These are phyloP conservation scores for Lentinula raphanica DNA, from an alignment of 768 basidiomycete species.

Conservation along the genomic window DNA sequence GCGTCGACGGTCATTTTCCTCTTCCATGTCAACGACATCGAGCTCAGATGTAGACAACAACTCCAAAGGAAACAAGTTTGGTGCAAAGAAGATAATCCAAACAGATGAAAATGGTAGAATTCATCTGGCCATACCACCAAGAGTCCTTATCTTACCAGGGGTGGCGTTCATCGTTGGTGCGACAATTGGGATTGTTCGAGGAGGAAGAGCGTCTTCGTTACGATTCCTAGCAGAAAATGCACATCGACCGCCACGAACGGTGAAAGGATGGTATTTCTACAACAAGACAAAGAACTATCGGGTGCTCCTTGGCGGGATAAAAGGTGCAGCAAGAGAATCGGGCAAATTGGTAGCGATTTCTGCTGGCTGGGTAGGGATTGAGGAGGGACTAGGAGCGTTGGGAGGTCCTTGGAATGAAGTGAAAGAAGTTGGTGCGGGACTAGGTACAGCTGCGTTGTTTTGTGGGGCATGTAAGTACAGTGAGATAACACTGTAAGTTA, in stretches of 20 bases:
- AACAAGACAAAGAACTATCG: slow-evolving; percentile 94
- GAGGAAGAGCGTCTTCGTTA: slow-evolving; percentile 63
- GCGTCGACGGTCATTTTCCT: too few relatives aligned
- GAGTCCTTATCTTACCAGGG: slow-evolving; percentile 57
- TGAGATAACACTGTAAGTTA: not conserved
- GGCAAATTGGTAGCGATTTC: slow-evolving; percentile 29
- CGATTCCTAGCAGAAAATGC: slow-evolving; percentile 91
- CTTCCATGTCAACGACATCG: not conserved
- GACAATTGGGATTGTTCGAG: slow-evolving; percentile 70
- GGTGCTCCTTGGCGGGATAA: slow-evolving; percentile 68
- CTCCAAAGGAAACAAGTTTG: not conserved
- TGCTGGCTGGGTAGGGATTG: slow-evolving; percentile 4
- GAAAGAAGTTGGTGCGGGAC: slow-evolving; percentile 6
- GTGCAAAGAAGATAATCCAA: not conserved
- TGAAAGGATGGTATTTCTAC: slow-evolving; percentile 94
- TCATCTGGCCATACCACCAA: slow-evolving; percentile 41
- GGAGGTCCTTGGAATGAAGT: not conserved
- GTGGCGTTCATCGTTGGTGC: slow-evolving; percentile 57
- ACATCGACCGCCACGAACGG: slow-evolving; percentile 78
- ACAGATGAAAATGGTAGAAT: not conserved
- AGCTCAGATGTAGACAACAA: not conserved
- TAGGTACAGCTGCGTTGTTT: slow-evolving; percentile 6
- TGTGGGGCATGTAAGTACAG: slow-evolving; percentile 1
- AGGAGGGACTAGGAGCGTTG: not conserved
- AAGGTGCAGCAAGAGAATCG: slow-evolving; percentile 58